Evolutionary conservation across 805 yeast genomes (phyloP), one percentile per base, ranked within the genome.

Genomic region (Myxozyma neotropica): DNA sequence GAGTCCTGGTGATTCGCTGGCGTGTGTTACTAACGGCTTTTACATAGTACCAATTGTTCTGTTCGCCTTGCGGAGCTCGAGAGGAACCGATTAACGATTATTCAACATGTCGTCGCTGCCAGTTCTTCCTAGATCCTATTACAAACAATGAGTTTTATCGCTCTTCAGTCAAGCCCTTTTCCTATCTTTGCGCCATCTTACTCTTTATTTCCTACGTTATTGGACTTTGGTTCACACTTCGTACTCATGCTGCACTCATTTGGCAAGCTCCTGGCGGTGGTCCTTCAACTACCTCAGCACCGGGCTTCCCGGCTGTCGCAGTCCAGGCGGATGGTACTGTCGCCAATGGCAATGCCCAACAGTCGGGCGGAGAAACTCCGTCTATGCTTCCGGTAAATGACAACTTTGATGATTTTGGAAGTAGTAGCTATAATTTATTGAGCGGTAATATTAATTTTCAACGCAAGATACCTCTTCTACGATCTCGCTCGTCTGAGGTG

Each of bases 161-260:
- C 49, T 70, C 78, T 4, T 81, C 89, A n/a, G 79, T 94, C 59
- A 83, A 84, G 67, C 99, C 99, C 2, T 88, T 89, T 73, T 83
- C 96, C 1, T 71, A 87, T 8, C 77, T 88, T 35, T 92, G 96
- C 72, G 96, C 96, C 0, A 67, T 87, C 17, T 83, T 88, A 3
- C 80, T 94, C 57, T 89, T 92, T 69, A 74, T 88, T 13, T 94
- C 96, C 0, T 94, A 94, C 71, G 81, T 84, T 23, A 85, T 92
- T 73, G 98, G 99, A 1, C 77, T 94, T 44, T 86, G 90, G 82
- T 94, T 94, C 73, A 94, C 99, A 0, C 80, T 94, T 69, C 83
- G 96, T 69, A 94, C 98, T 0, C 99, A 94, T 74, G 99, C 99
- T 0, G 93, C 96, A 0, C 78, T 91, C 75, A 94, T 94, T 65